Evolutionary conservation across 495 filamentous ascomycete genomes (phyloP), one percentile per base, ranked within the genome.

Genomic region (Penicillium taxi): DNA sequence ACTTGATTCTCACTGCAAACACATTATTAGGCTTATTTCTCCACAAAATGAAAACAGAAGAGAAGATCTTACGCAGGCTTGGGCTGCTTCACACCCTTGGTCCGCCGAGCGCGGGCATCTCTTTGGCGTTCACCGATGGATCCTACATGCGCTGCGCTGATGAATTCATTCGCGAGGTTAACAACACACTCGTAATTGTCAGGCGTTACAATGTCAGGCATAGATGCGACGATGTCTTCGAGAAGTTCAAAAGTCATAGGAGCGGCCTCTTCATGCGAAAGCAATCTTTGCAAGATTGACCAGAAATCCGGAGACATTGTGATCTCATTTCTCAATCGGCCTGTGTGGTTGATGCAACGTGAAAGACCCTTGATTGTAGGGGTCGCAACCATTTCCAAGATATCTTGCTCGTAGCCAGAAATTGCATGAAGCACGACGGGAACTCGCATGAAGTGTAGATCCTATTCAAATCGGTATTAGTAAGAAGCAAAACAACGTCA

Each of bases 241-340:
- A 95, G 69, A 8, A 96, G 78, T 24, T 83, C 77, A 55, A 95
- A 96, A 5, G 94, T 87, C 9, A 77, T 70, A 0, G 80, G 69
- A 16, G 86, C 80, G 1, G 81, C 78, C 26, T 85, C 80, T 9
- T 73, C 52, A 29, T 81, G 70, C 6, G 64, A 63, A 24, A 84
- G 75, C 22, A 99, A 67, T 7, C 77, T 77, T 42, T 84, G 76
- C 23, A 99, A 65, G 26, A 95, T 87, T 11, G 85, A 81, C 91
- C 91, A 99, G 59, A 99, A 96, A 48, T 99, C 93, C 1, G 91
- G 91, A 17, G 90, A 95, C 13, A 85, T 88, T 51, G 90, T 88
- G 42, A 96, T 85, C 61, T 96, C 90, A 44, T 81, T 94, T 38
- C 85, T 76, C 14, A 99, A 71, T 16, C 80, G 77, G 17, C 77